Evolutionary conservation across 345 rosid species (phyloP).

Genomic region (Salix koriyanagi): DNA sequence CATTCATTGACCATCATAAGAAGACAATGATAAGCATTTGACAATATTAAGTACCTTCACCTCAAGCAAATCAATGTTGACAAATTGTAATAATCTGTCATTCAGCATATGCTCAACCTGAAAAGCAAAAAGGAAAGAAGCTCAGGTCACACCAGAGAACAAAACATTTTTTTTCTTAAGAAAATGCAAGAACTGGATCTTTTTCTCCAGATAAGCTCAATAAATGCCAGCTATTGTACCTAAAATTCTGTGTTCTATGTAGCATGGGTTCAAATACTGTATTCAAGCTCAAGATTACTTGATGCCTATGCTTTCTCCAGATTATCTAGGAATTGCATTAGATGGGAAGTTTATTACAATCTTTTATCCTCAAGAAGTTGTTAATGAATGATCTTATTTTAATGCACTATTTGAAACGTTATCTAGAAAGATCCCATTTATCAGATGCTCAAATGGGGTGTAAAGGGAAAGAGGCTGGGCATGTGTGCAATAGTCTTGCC

Average conservation of each 20-base stretch:
- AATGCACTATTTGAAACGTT: background rate
- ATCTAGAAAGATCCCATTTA: background rate
- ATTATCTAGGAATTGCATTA: background rate
- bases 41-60: slow-evolving; percentile 64
- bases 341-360: background rate
- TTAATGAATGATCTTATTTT: background rate
- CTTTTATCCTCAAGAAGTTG: background rate
- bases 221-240: background rate
- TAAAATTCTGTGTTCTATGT: background rate
- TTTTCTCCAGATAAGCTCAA: background rate
- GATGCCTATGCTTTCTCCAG: background rate
- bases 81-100: slow-evolving; percentile 88
- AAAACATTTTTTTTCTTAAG: background rate
- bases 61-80: slow-evolving; percentile 76
- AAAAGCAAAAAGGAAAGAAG: slow-evolving; percentile 11
- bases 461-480: background rate
- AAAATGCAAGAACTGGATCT: background rate
- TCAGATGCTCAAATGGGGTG: background rate
- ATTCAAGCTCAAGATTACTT: background rate
- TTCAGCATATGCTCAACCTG: slow-evolving; percentile 95
- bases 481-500: background rate
- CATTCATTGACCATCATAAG: background rate
- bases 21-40: background rate
- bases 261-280: background rate
- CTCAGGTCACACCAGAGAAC: background rate